Evolutionary conservation across 345 rosid genomes (phyloP).

Genomic region (Camelina sativa): DNA sequence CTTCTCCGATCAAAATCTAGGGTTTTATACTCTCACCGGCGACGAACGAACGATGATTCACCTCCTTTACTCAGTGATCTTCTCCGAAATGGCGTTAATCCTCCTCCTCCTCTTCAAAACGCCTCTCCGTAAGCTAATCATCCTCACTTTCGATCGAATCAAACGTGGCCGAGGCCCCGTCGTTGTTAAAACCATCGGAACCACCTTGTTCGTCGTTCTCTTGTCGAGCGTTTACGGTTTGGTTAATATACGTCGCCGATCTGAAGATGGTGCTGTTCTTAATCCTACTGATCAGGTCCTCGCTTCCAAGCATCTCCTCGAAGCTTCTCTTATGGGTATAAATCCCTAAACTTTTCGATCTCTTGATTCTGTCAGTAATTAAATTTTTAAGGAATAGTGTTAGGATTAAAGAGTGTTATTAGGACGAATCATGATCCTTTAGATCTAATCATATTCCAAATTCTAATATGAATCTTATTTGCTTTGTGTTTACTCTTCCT

Average conservation of each 20-base stretch:
- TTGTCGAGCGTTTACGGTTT: constrained; percentile 64
- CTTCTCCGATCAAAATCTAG: constrained; percentile 40
- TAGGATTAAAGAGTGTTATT: not conserved
- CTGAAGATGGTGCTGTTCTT: constrained; percentile 55
- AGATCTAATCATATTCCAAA: not conserved
- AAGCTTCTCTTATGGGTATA: constrained; percentile 88
- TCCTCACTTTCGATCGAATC: constrained; percentile 65
- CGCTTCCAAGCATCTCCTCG: constrained; percentile 72
- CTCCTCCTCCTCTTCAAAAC: constrained; percentile 71
- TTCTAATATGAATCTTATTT: not conserved
- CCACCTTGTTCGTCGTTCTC: constrained; percentile 63
- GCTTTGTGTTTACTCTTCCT: not conserved
- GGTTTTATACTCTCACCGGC: constrained; percentile 23
- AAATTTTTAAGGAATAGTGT: too few relatives aligned
- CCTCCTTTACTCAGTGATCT: constrained; percentile 65
- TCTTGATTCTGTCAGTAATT: constrained; percentile 10
- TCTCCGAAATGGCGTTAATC: constrained; percentile 66
- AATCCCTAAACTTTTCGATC: not conserved
- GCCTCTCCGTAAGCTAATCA: constrained; percentile 76
- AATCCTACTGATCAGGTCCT: constrained; percentile 91
- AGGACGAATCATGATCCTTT: not conserved
- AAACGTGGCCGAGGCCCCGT: constrained; percentile 90
- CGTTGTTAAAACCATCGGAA: constrained; percentile 65
- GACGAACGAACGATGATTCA: constrained; percentile 59
- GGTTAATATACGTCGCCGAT: constrained; percentile 59